Evolutionary conservation across 208 protist species (phyloP).

Genomic region (Acanthamoeba healyi): DNA sequence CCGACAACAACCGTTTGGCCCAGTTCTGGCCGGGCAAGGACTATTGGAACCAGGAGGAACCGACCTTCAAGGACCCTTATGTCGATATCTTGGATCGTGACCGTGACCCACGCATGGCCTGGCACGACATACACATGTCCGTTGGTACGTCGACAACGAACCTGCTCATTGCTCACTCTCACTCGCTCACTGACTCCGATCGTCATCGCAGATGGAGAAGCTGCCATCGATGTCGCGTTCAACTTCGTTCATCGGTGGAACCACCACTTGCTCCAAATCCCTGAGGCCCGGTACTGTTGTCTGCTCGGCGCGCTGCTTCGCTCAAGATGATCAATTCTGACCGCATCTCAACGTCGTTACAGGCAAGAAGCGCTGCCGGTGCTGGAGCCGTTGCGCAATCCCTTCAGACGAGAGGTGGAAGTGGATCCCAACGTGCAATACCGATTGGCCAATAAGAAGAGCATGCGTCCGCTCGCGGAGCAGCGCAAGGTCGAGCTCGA

Average conservation of each 20-base stretch:
- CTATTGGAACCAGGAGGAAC: constrained; percentile 67
- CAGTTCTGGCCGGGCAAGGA: constrained; percentile 52
- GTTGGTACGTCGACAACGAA: too few species aligned
- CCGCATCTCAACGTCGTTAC: too few species aligned
- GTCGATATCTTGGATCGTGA: constrained; percentile 52
- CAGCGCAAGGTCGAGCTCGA: constrained; percentile 13
- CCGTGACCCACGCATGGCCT: constrained; percentile 56
- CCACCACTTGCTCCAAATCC: constrained; percentile 15
- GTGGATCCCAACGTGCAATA: constrained; percentile 17
- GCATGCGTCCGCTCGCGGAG: neutral
- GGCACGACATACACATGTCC: constrained; percentile 74
- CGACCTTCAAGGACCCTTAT: constrained; percentile 25
- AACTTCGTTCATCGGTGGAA: constrained; percentile 73
- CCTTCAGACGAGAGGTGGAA: constrained; percentile 14
- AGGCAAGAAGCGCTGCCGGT: constrained; percentile 21
- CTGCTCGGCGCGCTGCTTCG: neutral
- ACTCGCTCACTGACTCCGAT: too few species aligned
- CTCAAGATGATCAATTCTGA: too few species aligned
- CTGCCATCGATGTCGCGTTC: constrained; percentile 68
- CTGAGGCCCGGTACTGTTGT: neutral
- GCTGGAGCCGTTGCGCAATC: constrained; percentile 9
- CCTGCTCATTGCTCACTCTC: too few species aligned
- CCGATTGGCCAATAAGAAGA: neutral
- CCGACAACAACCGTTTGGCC: constrained; percentile 53
- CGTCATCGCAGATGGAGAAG: constrained; percentile 64